Evolutionary conservation across 2,329 filamentous ascomycete genomes (phyloP).

Genomic region (Aspergillus fructus): DNA sequence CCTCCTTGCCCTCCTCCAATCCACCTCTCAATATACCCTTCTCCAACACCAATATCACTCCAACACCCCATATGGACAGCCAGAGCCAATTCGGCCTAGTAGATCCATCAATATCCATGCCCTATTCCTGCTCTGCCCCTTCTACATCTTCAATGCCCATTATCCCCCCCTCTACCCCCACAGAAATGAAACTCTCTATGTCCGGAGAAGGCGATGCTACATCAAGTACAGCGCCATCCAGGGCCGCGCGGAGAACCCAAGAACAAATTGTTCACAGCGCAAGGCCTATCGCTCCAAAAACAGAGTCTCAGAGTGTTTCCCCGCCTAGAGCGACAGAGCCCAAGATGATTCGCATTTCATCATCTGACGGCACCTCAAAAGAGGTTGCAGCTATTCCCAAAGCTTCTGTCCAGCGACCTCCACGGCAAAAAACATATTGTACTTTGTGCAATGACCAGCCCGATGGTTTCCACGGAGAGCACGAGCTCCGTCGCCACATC

Average conservation of each 20-base stretch:
- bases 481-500: conserved; percentile 72
- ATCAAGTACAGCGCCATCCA: conserved; percentile 44
- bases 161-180: conserved; percentile 39
- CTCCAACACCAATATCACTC: conserved; percentile 21
- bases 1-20: conserved; percentile 28
- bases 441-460: conserved; percentile 68
- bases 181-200: conserved; percentile 53
- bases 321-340: conserved; percentile 35
- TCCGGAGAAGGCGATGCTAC: conserved; percentile 50
- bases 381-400: conserved; percentile 56
- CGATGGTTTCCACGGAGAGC: conserved; percentile 80
- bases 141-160: conserved; percentile 32
- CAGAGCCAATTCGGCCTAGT: conserved; percentile 33
- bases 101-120: conserved; percentile 29
- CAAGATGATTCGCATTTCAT: conserved; percentile 53
- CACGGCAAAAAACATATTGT: conserved; percentile 71
- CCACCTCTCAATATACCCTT: conserved; percentile 31
- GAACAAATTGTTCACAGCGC: conserved; percentile 50
- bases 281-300: conserved; percentile 53
- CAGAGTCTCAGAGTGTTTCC: conserved; percentile 33
- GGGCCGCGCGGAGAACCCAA: conserved; percentile 47
- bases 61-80: conserved; percentile 12
- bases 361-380: conserved; percentile 54
- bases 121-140: conserved; percentile 39
- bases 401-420: conserved; percentile 61